Evolutionary conservation across 139 green algal species (phyloP), one percentile per base, ranked within the genome.

Genomic region (Picochlorum sp.): DNA sequence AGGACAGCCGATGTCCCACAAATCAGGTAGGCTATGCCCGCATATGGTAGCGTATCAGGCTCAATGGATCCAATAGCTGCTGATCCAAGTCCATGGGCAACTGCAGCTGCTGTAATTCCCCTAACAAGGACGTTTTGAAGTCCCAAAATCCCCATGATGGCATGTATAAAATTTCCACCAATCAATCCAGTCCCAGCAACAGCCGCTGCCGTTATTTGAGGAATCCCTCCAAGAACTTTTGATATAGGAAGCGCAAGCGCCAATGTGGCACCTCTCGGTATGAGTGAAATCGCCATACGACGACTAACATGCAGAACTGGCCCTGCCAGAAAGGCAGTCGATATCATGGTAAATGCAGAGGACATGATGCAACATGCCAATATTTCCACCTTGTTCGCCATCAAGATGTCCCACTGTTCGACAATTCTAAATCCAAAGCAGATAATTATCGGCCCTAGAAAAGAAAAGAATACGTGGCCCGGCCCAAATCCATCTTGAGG

Each of bases 161-260:
- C 14, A 31, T 83, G 79, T 0, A 75, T 78, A 57, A 92, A 85
- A 65, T 86, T 89, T 45, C 83, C 83, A 9, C 87, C 89, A 50
- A 90, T 60, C 34, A 92, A 57, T 51, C 76, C 83, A 73, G 83
- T 89, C 51, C 95, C 72, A 30, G 91, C 77, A 37, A 97, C 87
- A 1, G 75, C 85, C 1, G 86, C 83, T 1, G 90, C 90, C 4
- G 83, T 90, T 68, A 97, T 84, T 67, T 85, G 61, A 20, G 80
- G 63, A 1, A 78, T 75, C 8, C 82, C 84, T 6, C 83, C 79
- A 21, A 92, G 74, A 61, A 77, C 63, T 4, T 60, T 51, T 0
- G 81, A 76, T 18, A 96, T 95, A 30, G 90, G 89, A 60, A 96
- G 73, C 3, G 90, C 90, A 52, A 96, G 74, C 0, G 90, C 90